phyloP scores from a whole-genome alignment of 176 grass and related monocot genomes.

The Tuctoria greenei region DNA sequence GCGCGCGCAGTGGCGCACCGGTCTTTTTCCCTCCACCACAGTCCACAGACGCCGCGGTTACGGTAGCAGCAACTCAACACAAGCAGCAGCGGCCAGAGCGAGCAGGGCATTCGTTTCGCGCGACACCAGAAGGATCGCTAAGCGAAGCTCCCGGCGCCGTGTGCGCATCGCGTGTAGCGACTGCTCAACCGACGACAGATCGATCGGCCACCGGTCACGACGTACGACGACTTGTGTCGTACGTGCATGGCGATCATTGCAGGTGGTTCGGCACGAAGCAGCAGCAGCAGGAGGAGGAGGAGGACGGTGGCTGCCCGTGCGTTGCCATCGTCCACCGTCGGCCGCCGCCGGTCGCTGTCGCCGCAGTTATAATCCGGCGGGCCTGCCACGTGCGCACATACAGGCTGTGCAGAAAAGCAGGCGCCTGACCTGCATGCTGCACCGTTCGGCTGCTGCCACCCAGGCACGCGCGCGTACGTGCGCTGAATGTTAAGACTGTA shows the following conservation, averaged over 20 bases:
- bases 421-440: too few relatives aligned
- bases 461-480: background rate
- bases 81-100: background rate
- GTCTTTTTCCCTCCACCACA: too few relatives aligned
- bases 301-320: background rate
- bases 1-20: background rate
- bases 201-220: background rate
- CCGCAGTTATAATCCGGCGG: slow-evolving; percentile 7
- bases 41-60: too few relatives aligned
- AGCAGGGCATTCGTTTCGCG: background rate
- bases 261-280: background rate
- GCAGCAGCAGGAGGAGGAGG: background rate
- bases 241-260: slow-evolving; percentile 35
- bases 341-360: background rate
- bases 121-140: background rate
- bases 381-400: too few relatives aligned
- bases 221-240: slow-evolving; percentile 5
- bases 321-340: background rate
- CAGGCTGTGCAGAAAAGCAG: too few relatives aligned
- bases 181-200: background rate
- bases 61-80: too few relatives aligned
- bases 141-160: background rate
- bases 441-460: background rate
- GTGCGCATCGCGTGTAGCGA: background rate
- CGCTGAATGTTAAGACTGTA: background rate